Base-by-base conservation (phyloP, 2,329 filamentous ascomycete genomes). In the Huntiella moniliformis region DNA sequence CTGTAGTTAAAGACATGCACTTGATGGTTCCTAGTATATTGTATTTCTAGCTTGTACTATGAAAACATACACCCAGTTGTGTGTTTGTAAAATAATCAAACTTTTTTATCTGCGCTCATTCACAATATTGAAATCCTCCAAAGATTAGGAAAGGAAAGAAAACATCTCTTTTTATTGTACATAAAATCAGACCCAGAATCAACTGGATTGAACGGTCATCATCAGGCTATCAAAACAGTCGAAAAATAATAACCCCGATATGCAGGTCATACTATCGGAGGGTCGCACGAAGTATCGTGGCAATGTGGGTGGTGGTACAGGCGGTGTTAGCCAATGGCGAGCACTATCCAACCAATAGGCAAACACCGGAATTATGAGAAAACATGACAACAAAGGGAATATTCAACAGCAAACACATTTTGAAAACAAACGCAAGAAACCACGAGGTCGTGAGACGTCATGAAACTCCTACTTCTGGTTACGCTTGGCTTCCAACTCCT, bases 401-500 rank as follows among this genome's bases (percentile, higher is more conserved):
- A 17, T n/a, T 16, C 34, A 34, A 46, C 13, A 34, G 40, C 13
- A 16, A n/a, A 12, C 10, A 16, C 32, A 18, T 15, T n/a, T 31
- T 28, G 28, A 48, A 36, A 41, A 33, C 10, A n/a, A 17, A n/a
- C 34, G 5, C 12, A 32, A 48, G 36, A 45, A 42, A 17, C 4
- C 43, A 42, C 3, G 31, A 32, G 16, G 34, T 8, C 46, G 5
- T 3, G 18, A 40, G 31, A 8, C 11, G 34, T 8, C 46, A 10
- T 3, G 18, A 40, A 22, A 8, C 11, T 10, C 36, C 38, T 49
- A 49, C 36, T 49, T 49, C 36, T 49, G 47, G 18, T 62, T 67
- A 49, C 69, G 60, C 64, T 74, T 74, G 17, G 64, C 66, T 49
- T 73, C 70, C 10, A 74, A 61, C 59, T 76, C 72, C 53, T 71